Conservation (phyloP, 1,139 yeast genomes). For the Geotrichum citri-aurantii region DNA sequence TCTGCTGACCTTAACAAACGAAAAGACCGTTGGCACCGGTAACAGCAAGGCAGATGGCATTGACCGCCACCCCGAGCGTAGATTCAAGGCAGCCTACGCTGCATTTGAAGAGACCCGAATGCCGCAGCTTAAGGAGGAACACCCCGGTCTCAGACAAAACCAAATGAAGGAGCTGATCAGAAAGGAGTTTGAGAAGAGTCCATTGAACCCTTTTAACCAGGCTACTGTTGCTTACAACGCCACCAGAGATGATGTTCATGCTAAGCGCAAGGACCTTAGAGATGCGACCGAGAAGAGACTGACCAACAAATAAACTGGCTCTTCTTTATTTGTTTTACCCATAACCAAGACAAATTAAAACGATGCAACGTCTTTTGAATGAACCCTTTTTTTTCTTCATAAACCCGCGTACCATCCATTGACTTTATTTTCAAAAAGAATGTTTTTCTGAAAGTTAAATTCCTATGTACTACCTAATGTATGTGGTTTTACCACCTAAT, state of each 20-base stretch:
- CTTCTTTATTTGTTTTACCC: too few relatives aligned
- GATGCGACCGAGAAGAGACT: conserved; percentile 34
- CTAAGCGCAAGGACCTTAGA: conserved; percentile 49
- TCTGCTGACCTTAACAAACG: conserved; percentile 52
- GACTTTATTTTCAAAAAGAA: neutral
- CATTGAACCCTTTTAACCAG: conserved; percentile 83
- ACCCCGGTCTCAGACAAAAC: conserved; percentile 74
- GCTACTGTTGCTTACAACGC: conserved; percentile 64
- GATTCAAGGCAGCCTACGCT: conserved; percentile 74
- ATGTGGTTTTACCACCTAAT: neutral
- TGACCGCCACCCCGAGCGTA: conserved; percentile 84
- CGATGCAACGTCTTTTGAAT: neutral
- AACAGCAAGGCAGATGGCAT: conserved; percentile 56
- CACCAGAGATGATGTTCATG: conserved; percentile 47
- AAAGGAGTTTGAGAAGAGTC: conserved; percentile 77
- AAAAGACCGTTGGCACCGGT: conserved; percentile 23
- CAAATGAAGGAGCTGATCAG: conserved; percentile 68
- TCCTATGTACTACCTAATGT: neutral
- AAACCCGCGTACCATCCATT: neutral
- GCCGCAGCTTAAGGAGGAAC: conserved; percentile 68
- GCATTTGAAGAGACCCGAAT: conserved; percentile 68
- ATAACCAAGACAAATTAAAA: neutral
- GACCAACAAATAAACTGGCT: conserved; percentile 4
- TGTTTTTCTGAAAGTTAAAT: neutral
- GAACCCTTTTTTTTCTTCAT: neutral